Base-by-base conservation (phyloP, 148 eudicot species). In the Heliamphora exappendiculata region DNA sequence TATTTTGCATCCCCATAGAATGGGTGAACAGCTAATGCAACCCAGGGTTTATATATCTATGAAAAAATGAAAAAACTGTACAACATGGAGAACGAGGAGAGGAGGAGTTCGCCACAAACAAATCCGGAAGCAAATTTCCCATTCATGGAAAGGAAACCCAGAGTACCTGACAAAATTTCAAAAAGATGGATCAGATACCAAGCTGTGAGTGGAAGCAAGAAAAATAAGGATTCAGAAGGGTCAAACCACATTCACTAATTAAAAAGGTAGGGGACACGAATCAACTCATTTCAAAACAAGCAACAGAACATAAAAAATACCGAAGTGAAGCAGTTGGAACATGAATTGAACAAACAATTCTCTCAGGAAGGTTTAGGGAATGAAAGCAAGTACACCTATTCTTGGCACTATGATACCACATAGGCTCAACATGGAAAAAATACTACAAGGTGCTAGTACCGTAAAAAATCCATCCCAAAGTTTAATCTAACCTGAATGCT, bases 401-500 rank as follows among this genome's bases (percentile, higher is more conserved):
- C 50, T 13, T 47, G 50, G 42, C 42, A 3, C 42, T 2, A 39
- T 5, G 50, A 1, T 62, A 33, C 69, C 41, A 7, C 26, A 65
- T 0, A 16, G 26, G n/a, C 47, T 3, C 9, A 11, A 34, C 53
- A 42, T 26, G 2, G 0, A 28, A 45, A 37, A 5, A 17, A 1
- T 19, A 14, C 6, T 14, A 34, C 5, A 34, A 64, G 36, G 29
- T 26, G n/a, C n/a, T 54, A 7, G 36, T 37, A 13, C 17, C 44
- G 24, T 11, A 33, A 78, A 54, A 24, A 19, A 49, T 13, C 33
- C 55, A 28, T 19, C 59, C 64, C 26, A 29, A 67, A 67, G n/a
- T n/a, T n/a, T n/a, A n/a, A n/a, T n/a, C 74, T 41, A 41, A 74
- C 78, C 78, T 67, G 34, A 36, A 51, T 45, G 14, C 66, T 73